phyloP scores from a whole-genome alignment of 306 rosid genomes.

The Prunus mongolica region DNA sequence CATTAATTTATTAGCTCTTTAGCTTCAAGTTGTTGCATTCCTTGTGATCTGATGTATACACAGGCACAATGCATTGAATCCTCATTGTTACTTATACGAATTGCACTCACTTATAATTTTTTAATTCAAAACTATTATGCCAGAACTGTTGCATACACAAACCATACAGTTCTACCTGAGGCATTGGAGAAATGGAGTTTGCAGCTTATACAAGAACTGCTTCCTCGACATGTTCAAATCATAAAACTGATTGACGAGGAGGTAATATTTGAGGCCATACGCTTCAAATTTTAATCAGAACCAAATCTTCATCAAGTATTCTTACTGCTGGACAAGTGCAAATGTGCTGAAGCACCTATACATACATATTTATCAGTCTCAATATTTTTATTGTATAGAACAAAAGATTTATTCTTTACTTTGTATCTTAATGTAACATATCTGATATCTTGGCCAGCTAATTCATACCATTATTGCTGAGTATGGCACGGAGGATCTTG shows the following conservation, averaged over 20 bases:
- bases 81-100: not conserved
- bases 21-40: not conserved
- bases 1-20: not conserved
- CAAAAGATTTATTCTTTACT: not conserved
- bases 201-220: constrained; percentile 71
- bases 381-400: not conserved
- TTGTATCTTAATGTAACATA: not conserved
- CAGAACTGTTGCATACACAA: constrained; percentile 95
- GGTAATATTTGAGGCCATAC: constrained; percentile 34
- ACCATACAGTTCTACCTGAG: constrained; percentile 97
- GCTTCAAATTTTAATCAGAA: not conserved
- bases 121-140: not conserved
- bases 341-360: not conserved
- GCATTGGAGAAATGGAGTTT: constrained; percentile 97
- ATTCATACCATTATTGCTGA: constrained; percentile 60
- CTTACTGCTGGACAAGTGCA: not conserved
- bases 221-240: constrained; percentile 92
- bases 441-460: constrained; percentile 41
- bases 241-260: constrained; percentile 88
- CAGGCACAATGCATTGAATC: too few relatives aligned
- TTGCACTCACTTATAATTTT: not conserved
- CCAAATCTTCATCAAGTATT: not conserved
- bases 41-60: not conserved
- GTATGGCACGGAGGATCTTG: constrained; percentile 60
- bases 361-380: not conserved